Evolutionary conservation across 805 yeast species (phyloP), one percentile per base, ranked within the genome.

Genomic region (Ogataea neopini): DNA sequence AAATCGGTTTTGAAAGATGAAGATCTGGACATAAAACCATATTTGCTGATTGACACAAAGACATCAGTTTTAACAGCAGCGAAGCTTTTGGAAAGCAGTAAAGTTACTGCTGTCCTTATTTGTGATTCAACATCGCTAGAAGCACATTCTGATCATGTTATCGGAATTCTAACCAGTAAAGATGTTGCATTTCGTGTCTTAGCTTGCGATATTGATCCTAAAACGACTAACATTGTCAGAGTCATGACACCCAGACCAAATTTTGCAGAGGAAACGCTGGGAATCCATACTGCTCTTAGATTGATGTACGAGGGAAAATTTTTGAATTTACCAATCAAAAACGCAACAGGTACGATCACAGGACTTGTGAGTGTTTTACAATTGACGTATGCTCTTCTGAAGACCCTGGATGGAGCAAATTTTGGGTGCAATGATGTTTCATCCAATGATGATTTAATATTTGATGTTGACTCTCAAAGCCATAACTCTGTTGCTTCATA

Each of bases 271-370:
- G 68, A 64, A 26, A 50, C 60, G 10, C 55, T 70, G 51, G 69
- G 68, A 2, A 69, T 74, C n/a, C 71, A 72, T 45, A 65, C 69
- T 4, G 79, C 77, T 6, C 54, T 74, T 45, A 62, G 76, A 50
- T 53, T 72, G 46, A 74, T 74, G 79, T 74, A 69, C 49, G 74
- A 71, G 42, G 79, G 79, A 0, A 71, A 73, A 48, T 74, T 69
- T 45, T 50, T 74, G 42, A 74, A 73, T 47, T 53, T 74, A 41
- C 79, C 79, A 0, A 70, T 74, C 7, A 65, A 64, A 37, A 63
- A 68, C 49, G 54, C 58, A 6, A 18, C 48, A 1, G 59, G 62
- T 3, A 52, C 47, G 23, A 62, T 74, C 3, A 61, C 69, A n/a
- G 78, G 77, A 2, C 61, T 74, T 5, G 71, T 73, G 6, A 71